A percentile compares a stretch with the other conserved stretches of the same genome.
Evolutionary conservation across 768 basidiomycete species (phyloP).

Genomic region (Pulveroboletus sp.): DNA sequence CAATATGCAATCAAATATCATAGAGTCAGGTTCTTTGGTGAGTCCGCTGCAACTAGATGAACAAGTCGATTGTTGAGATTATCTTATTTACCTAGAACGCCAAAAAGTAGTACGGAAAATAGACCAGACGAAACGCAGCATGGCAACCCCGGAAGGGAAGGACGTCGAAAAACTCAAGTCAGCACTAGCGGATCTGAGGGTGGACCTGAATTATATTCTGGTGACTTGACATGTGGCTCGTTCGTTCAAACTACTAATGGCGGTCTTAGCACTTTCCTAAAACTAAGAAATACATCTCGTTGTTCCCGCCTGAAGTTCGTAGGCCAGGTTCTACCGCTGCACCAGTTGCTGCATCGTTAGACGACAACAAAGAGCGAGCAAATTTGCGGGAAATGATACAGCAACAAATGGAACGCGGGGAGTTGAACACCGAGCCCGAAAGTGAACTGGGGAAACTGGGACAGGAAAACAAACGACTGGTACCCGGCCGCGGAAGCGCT

Average conservation of each 20-base stretch:
- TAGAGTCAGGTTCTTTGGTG: conserved; percentile 92
- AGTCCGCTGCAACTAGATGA: conserved; percentile 12
- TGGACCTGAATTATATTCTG: conserved; percentile 88
- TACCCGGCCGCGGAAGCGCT: conserved; percentile 2
- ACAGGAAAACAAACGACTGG: conserved; percentile 2
- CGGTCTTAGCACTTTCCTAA: conserved; percentile 74
- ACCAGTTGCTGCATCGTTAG: conserved; percentile 7
- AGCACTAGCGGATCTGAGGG: conserved; percentile 58
- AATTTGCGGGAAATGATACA: conserved; percentile 58
- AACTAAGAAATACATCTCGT: conserved; percentile 80
- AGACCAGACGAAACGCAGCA: conserved; percentile 55
- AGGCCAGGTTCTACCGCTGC: conserved; percentile 6
- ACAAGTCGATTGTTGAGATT: neutral
- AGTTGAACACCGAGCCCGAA: conserved; percentile 60
- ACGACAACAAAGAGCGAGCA: conserved; percentile 47
- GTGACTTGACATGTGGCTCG: conserved; percentile 35
- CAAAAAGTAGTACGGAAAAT: conserved; percentile 82
- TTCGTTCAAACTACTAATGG: conserved; percentile 1
- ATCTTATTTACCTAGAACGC: conserved; percentile 51
- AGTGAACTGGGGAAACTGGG: conserved; percentile 21
- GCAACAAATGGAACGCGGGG: conserved; percentile 55
- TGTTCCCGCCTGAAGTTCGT: conserved; percentile 70
- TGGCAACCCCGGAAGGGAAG: conserved; percentile 35
- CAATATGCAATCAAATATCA: conserved; percentile 77
- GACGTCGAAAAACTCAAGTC: conserved; percentile 41